Evolutionary conservation across 805 yeast species (phyloP), one percentile per base, ranked within the genome.

Genomic region (Komagataella phaffii): DNA sequence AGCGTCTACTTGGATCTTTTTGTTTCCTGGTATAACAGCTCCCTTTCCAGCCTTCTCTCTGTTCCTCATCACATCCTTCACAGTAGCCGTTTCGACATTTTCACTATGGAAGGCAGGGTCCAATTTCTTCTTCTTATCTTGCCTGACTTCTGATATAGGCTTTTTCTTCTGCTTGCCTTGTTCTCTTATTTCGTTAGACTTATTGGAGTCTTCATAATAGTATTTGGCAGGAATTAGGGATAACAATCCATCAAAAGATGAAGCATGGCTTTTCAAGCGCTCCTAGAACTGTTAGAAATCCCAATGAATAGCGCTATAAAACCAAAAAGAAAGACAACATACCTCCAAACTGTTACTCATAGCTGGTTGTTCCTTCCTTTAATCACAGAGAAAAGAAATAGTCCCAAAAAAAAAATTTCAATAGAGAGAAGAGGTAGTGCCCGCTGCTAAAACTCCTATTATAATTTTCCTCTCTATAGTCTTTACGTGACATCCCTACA

Each of bases 211-310:
- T 64, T 90, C 96, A 64, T 87, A 89, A 64, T 91, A 91, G 62
- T 85, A 89, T 62, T 89, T 88, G 2, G 97, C 96, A 3, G 98
- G 97, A 53, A 91, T 90, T 65, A 91, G 71, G 18, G 96, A 88
- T 53, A 91, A 72, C 50, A 91, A 71, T 21, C 97, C 96, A 63
- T 87, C 88, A 64, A 91, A 91, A 3, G 96, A 88, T 50, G 80
- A 71, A 12, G 93, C 81, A 62, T 85, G 89, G 36, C 80, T 79
- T 66, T 85, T 81, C 58, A 86, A 75, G 57, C 95, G 80, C 62
- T 86, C 93, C 82, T 81, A 53, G 47, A 50, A 30, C 18, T 48
- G 56, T 55, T 49, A 49, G 50, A 40, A 10, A 7, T 21, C 21
- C 44, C 49, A 40, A 14, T n/a, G 24, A n/a, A 6, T 17, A 4